Percentiles rank a stretch among this genome's conserved stretches.
phyloP scores from a whole-genome alignment of 2,329 filamentous ascomycete genomes.

The Beauveria caledonica region DNA sequence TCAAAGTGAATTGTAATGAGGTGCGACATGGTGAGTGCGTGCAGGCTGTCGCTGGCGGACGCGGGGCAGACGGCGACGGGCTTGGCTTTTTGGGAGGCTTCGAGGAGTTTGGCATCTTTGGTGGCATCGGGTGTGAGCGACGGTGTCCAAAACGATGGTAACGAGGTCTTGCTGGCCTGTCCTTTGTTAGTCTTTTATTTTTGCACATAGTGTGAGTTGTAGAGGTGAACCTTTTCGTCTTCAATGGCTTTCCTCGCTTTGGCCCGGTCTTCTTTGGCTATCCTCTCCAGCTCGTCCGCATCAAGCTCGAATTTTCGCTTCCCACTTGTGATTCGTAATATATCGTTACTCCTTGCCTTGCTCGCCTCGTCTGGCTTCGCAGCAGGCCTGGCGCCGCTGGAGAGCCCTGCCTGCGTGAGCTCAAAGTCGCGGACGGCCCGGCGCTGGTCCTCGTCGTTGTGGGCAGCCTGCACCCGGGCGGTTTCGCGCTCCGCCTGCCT shows the following conservation, averaged over 20 bases:
- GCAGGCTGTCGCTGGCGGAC: constrained; percentile 56
- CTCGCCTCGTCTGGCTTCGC: constrained; percentile 28
- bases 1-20: constrained; percentile 71
- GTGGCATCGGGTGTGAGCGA: constrained; percentile 60
- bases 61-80: constrained; percentile 67
- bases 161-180: constrained; percentile 53
- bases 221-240: constrained; percentile 53
- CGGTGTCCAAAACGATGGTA: constrained; percentile 91
- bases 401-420: constrained; percentile 66
- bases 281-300: constrained; percentile 63
- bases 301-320: constrained; percentile 73
- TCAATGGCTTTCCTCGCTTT: constrained; percentile 64
- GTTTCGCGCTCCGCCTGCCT: constrained; percentile 54
- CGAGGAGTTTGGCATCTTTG: constrained; percentile 39
- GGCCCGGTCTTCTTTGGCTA: constrained; percentile 60
- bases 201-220: background rate
- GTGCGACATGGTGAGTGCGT: constrained; percentile 69
- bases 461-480: constrained; percentile 48
- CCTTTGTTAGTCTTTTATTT: constrained; percentile 6
- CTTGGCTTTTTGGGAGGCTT: constrained; percentile 55
- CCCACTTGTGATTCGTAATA: constrained; percentile 16
- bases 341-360: background rate
- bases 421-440: constrained; percentile 78
- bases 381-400: constrained; percentile 15
- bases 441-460: constrained; percentile 61